Base-by-base conservation (phyloP, 495 filamentous ascomycete species). In the Daldinia decipiens region DNA sequence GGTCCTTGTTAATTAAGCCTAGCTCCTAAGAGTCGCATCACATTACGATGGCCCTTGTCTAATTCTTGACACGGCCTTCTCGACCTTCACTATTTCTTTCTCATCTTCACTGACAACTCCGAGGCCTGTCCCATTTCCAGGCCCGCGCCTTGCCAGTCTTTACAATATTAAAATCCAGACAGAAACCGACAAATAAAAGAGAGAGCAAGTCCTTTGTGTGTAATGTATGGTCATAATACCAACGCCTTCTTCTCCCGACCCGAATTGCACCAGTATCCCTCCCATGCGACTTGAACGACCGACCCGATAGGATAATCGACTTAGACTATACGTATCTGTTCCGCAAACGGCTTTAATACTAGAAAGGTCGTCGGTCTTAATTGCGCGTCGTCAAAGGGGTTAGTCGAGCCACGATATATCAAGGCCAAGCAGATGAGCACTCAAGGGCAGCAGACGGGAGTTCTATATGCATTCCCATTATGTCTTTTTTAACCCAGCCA, bases 121-220 rank as follows among this genome's bases (percentile, higher is more conserved):
- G 34, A 38, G 27, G 52, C 32, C 68, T 52, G n/a, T 36, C 39
- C 52, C 40, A 47, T 36, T 53, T 36, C 45, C 59, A 52, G 57
- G 55, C 66, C 60, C 66, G 47, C 47, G 29, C 53, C 24, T 54
- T 27, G 65, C 51, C 62, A 60, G 58, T 70, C 62, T 70, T 63
- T 60, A 63, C 63, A 66, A 64, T 74, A 74, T 70, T 74, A 74
- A 32, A 74, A 70, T 74, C 71, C 71, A 74, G 71, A 64, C 52
- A 57, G 67, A 73, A 73, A 65, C 21, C 50, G 71, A 74, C 71
- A 70, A 73, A 73, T 50, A 50, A 68, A 68, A 73, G 54, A 36
- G 57, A 68, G 45, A 73, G 43, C 24, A 58, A 50, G 34, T 59
- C 65, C 65, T 68, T 57, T 55, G 64, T 68, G 64, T 68, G 55